These are phyloP conservation scores for Pyricularia pennisetigena DNA, from an alignment of 2,329 filamentous ascomycete species.

Conservation along the genomic window DNA sequence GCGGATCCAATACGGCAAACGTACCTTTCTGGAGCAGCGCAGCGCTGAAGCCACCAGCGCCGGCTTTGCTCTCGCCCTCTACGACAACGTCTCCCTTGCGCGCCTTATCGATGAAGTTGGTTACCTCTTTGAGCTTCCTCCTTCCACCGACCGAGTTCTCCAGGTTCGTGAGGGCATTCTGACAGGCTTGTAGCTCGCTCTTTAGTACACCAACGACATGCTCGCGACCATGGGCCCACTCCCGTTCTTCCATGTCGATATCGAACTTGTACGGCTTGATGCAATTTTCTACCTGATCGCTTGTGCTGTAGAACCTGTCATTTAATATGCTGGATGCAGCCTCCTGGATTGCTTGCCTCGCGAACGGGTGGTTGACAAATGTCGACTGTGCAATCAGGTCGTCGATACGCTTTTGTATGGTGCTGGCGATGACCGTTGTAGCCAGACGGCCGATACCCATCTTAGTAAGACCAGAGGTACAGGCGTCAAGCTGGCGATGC, in stretches of 20 bases:
- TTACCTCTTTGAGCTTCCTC: conserved; percentile 80
- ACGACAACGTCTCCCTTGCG: conserved; percentile 76
- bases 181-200: conserved; percentile 76
- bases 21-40: conserved; percentile 74
- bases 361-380: conserved; percentile 85
- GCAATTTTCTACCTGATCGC: conserved; percentile 96
- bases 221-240: conserved; percentile 80
- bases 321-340: conserved; percentile 84
- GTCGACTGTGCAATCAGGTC: conserved; percentile 68
- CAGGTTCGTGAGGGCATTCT: conserved; percentile 63
- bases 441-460: conserved; percentile 87
- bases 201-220: conserved; percentile 76
- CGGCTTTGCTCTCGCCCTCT: conserved; percentile 73
- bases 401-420: conserved; percentile 80
- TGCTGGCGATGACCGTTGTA: conserved; percentile 79
- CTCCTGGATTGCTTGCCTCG: conserved; percentile 84
- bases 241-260: conserved; percentile 84
- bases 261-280: conserved; percentile 99
- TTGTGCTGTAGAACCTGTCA: conserved; percentile 92
- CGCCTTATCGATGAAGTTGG: conserved; percentile 83
- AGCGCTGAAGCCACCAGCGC: conserved; percentile 88
- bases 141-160: conserved; percentile 72
- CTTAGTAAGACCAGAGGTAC: conserved; percentile 82
- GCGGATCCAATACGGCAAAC: conserved; percentile 12
- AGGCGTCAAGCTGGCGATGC: conserved; percentile 90